Evolutionary conservation across 106 monocot genomes (phyloP).

Genomic region (Dactylorhiza incarnata): DNA sequence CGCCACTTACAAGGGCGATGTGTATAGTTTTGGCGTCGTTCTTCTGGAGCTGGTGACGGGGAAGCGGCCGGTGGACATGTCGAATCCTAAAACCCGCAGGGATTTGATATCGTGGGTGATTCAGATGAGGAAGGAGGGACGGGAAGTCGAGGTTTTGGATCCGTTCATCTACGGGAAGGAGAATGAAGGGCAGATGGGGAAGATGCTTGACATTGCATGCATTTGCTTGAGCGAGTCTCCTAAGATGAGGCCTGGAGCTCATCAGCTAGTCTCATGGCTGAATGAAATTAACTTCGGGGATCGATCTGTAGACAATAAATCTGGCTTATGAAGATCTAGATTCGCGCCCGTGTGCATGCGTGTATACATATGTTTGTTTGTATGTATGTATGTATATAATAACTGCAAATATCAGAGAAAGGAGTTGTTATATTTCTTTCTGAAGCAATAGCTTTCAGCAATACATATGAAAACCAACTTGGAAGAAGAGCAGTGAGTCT

Average conservation of each 20-base stretch:
- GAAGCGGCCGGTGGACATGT: conserved; percentile 47
- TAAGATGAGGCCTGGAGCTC: conserved; percentile 26
- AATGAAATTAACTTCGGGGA: conserved; percentile 14
- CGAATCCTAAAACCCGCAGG: conserved; percentile 23
- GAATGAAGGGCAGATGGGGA: conserved; percentile 13
- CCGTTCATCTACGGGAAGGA: conserved; percentile 18
- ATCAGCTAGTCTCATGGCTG: conserved; percentile 51
- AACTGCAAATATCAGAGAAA: not conserved
- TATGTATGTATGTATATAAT: conserved; percentile 7
- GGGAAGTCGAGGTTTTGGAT: conserved; percentile 42
- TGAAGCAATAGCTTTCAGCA: not conserved
- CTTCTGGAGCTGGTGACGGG: conserved; percentile 52
- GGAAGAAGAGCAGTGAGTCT: not conserved
- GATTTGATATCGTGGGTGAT: conserved; percentile 49
- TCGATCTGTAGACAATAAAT: not conserved
- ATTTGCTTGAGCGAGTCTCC: conserved; percentile 44
- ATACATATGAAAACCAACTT: not conserved
- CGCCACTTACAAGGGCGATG: conserved; percentile 53
- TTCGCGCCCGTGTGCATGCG: too few species aligned
- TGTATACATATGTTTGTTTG: too few species aligned
- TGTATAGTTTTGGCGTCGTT: conserved; percentile 62
- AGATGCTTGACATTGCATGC: conserved; percentile 44
- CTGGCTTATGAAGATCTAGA: not conserved
- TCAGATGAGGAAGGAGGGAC: conserved; percentile 31
- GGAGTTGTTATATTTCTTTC: conserved; percentile 2